Base-by-base conservation (phyloP, 495 filamentous ascomycete genomes). In the Emericellopsis terricola region DNA sequence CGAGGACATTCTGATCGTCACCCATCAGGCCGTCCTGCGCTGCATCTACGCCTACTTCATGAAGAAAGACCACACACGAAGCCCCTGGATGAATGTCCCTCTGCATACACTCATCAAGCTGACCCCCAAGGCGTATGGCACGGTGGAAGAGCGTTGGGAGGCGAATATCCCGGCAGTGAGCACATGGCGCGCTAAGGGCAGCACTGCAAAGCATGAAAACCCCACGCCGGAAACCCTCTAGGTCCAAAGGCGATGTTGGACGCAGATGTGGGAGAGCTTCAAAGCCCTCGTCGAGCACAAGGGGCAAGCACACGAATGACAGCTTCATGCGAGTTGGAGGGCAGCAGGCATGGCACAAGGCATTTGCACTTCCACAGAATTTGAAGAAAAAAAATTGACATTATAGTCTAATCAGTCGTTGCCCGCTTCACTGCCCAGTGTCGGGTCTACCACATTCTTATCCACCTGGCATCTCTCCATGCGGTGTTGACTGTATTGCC, bases 21-120 rank as follows among this genome's bases (percentile, higher is more conserved):
- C 89, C 4, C 89, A 97, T 52, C 89, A 97, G 53, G 89, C 89
- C 3, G 86, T 97, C 15, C 63, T 97, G 36, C 72, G 89, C 34
- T 97, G 89, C 58, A 94, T 97, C 42, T 96, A 96, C 49, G 78
- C 89, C 6, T 97, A 97, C 51, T 97, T 94, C 55, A 92, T 94
- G 78, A 91, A 94, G 43, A 76, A 86, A 29, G 76, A 80, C 15
- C 87, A 94, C 55, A 82, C 89, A 46, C 65, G 77, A 49, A 83
- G 76, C 35, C 89, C 89, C n/a, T 97, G 89, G 89, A 91, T 96
- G 75, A 83, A 64, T 28, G 62, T 66, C 3, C 89, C 89, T 3
- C 68, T 97, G 29, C 89, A 97, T 53, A 93, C 83, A 8, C 59
- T 97, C 18, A 94, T 97, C 54, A 94, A 93, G 59, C 64, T 97